Conservation (phyloP, 2,329 filamentous ascomycete genomes). For the Xenoacremonium recifei region DNA sequence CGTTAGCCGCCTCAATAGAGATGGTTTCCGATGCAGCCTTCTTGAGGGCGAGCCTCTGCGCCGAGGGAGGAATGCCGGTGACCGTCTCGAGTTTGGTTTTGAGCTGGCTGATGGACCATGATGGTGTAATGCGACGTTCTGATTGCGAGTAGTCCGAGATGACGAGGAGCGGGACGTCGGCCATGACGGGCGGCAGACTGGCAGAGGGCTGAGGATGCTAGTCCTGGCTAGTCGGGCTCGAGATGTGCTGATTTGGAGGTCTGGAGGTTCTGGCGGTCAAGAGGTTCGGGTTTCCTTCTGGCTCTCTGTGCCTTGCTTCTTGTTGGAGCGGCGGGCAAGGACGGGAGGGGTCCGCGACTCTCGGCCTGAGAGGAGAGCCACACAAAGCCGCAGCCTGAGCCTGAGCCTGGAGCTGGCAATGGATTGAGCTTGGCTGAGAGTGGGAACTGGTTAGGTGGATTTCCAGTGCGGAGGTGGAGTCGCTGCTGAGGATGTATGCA, state of each 20-base stretch:
- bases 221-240: slow-evolving; percentile 13
- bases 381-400: too few relatives aligned
- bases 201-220: slow-evolving; percentile 1
- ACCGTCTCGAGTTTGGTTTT: slow-evolving; percentile 88
- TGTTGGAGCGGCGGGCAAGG: too few relatives aligned
- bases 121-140: slow-evolving; percentile 87
- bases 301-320: too few relatives aligned
- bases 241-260: slow-evolving; percentile 7
- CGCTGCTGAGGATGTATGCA: too few relatives aligned
- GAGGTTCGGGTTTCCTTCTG: too few relatives aligned
- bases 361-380: too few relatives aligned
- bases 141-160: slow-evolving; percentile 75
- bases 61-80: slow-evolving; percentile 82
- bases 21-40: slow-evolving; percentile 57
- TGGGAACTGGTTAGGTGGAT: too few relatives aligned
- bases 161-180: slow-evolving; percentile 74
- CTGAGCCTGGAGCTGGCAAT: too few relatives aligned
- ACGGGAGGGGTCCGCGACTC: too few relatives aligned
- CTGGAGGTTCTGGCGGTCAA: slow-evolving; percentile 19
- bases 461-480: not conserved
- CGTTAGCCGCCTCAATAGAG: slow-evolving; percentile 66
- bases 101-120: slow-evolving; percentile 83
- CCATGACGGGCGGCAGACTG: slow-evolving; percentile 42
- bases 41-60: slow-evolving; percentile 74
- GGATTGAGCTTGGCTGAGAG: too few relatives aligned